Conservation (phyloP, 148 eudicot genomes). For the Vaccinium myrtillus region DNA sequence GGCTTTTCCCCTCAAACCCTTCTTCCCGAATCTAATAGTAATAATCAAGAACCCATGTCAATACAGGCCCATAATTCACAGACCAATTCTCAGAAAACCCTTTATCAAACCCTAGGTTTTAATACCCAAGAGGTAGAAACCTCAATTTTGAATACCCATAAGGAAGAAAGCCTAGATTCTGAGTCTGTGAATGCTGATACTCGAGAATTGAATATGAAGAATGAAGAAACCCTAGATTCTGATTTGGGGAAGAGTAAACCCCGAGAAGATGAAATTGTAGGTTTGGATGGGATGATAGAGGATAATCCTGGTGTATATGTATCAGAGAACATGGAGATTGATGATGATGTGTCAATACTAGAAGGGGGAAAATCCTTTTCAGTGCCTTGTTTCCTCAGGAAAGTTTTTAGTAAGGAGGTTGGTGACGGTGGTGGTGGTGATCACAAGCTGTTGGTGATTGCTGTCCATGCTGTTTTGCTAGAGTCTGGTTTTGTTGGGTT, state of each 20-base stretch:
- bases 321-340: conserved; percentile 51
- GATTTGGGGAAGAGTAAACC: not conserved
- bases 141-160: not conserved
- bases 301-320: conserved; percentile 2
- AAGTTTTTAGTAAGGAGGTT: conserved; percentile 69
- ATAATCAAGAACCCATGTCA: not conserved
- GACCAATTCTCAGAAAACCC: not conserved
- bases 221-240: not conserved
- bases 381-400: conserved; percentile 81
- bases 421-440: conserved; percentile 51
- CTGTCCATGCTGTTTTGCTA: conserved; percentile 74
- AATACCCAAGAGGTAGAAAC: not conserved
- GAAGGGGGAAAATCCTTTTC: conserved; percentile 45
- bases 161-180: not conserved
- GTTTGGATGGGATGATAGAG: conserved; percentile 13
- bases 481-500: conserved; percentile 80
- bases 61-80: not conserved
- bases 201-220: not conserved
- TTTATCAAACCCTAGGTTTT: not conserved
- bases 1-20: not conserved
- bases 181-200: not conserved
- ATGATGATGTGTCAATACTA: conserved; percentile 31
- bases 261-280: not conserved
- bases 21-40: not conserved
- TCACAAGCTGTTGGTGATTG: conserved; percentile 67